These are phyloP conservation scores for Prunus kanzakura DNA, from an alignment of 306 rosid species.

Conservation along the genomic window DNA sequence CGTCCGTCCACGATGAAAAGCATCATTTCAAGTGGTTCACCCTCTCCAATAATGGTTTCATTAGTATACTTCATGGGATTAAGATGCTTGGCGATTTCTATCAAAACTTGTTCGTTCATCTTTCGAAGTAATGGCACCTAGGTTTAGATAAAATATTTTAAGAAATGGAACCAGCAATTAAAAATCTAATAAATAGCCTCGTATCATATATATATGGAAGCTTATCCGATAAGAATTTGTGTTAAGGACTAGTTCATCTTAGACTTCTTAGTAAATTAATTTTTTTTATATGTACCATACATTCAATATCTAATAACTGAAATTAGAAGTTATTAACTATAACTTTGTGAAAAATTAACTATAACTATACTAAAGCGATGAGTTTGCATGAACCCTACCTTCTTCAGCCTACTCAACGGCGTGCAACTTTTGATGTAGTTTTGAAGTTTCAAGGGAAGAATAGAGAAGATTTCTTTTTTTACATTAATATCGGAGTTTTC, in stretches of 20 bases:
- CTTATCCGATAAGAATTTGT: no score
- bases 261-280: no score
- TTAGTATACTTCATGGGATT: neutral
- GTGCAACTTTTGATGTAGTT: neutral
- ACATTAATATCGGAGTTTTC: neutral
- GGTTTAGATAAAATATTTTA: no score
- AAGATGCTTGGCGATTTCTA: neutral
- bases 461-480: neutral
- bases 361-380: no score
- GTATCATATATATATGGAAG: no score
- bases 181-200: neutral
- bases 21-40: constrained; percentile 12
- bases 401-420: neutral
- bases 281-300: no score
- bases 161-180: no score
- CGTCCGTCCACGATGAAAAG: neutral
- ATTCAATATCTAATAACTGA: no score
- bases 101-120: neutral
- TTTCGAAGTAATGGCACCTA: neutral
- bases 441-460: neutral
- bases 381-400: no score
- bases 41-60: neutral
- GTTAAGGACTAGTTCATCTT: no score
- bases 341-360: no score
- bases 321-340: no score